These are phyloP conservation scores for Cicer arietinum DNA, from an alignment of 306 rosid species.

Conservation along the genomic window DNA sequence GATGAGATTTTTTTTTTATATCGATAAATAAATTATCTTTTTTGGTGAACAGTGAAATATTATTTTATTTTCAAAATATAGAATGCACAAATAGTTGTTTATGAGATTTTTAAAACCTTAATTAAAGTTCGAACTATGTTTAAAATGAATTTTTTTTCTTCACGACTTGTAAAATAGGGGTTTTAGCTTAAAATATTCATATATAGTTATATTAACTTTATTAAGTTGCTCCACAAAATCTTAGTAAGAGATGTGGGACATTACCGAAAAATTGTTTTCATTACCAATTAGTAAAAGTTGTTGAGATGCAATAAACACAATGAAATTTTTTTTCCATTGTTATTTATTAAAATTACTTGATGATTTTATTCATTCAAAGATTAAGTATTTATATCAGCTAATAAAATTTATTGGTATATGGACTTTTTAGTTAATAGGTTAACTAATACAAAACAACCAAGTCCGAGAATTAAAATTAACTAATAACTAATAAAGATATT, in stretches of 20 bases:
- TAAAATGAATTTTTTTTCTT: not conserved
- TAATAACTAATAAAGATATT: too few species aligned
- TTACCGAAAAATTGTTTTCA: not conserved
- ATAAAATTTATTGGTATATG: too few species aligned
- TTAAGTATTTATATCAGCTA: too few species aligned
- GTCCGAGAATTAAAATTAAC: too few species aligned
- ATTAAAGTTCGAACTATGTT: not conserved
- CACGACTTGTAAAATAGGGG: not conserved
- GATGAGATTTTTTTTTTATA: not conserved
- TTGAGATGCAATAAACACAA: not conserved
- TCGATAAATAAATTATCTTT: too few species aligned
- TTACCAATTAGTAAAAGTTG: not conserved
- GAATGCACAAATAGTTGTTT: not conserved
- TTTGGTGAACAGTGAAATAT: not conserved
- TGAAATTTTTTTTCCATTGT: too few species aligned
- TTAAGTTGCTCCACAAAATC: not conserved
- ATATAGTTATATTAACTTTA: not conserved
- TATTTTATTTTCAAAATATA: not conserved
- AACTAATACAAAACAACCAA: too few species aligned
- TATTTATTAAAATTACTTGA: too few species aligned
- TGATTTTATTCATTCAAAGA: too few species aligned
- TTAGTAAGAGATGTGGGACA: not conserved
- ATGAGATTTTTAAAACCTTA: not conserved
- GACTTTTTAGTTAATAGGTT: too few species aligned
- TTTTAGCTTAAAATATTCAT: not conserved